A percentile compares a stretch with the other conserved stretches of the same genome.
Conservation (phyloP, 371 early-diverging fungal genomes). For the Syncephalastrum monosporum region DNA sequence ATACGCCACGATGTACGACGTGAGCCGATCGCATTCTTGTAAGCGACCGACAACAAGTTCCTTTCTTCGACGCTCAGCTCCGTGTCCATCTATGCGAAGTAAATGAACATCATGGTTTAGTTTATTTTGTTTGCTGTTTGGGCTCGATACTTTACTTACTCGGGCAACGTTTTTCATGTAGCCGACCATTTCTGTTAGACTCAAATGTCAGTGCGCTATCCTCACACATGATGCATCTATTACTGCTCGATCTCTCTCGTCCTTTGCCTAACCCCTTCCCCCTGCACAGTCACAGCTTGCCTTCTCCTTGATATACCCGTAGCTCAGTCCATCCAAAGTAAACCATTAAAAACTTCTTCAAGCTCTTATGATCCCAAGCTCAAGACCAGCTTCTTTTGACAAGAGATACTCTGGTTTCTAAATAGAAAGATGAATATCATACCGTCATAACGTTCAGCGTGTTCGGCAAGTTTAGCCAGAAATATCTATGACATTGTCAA, state of each 20-base stretch:
- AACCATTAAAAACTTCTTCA: background rate
- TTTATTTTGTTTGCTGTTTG: background rate
- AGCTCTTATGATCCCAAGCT: background rate
- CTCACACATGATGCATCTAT: too few species aligned
- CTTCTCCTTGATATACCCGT: background rate
- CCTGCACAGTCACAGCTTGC: too few species aligned
- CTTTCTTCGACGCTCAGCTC: constrained; percentile 91
- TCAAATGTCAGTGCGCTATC: background rate
- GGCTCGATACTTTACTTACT: constrained; percentile 6
- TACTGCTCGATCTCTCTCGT: too few species aligned
- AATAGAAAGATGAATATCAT: background rate
- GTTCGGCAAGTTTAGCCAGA: constrained; percentile 97
- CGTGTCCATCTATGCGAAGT: constrained; percentile 19
- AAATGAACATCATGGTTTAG: background rate
- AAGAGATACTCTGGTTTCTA: too few species aligned
- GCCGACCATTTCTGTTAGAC: constrained; percentile 15
- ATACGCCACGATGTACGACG: constrained; percentile 98
- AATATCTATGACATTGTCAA: too few species aligned
- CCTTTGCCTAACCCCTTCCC: too few species aligned
- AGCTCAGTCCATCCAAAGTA: background rate
- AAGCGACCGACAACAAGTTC: constrained; percentile 95
- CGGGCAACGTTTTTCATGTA: constrained; percentile 23
- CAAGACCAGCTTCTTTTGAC: background rate
- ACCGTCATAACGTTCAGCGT: constrained; percentile 97
- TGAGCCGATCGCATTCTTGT: constrained; percentile 96